These are phyloP conservation scores for Trichoderma sp. DNA, from an alignment of 2,329 filamentous ascomycete genomes.

Conservation along the genomic window DNA sequence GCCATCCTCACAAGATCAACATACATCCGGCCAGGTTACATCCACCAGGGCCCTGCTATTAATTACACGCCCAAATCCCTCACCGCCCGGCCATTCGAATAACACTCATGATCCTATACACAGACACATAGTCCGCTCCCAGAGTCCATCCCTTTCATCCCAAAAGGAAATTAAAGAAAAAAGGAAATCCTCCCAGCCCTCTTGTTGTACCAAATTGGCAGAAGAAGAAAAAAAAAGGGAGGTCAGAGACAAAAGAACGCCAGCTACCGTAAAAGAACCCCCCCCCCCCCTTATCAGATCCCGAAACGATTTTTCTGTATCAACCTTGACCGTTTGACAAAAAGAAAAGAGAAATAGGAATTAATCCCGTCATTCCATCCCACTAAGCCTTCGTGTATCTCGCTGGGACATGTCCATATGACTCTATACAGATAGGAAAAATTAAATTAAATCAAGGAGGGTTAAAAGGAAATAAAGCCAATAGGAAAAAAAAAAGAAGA, in stretches of 20 bases:
- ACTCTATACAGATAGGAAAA: constrained; percentile 4
- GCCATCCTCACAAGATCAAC: background rate
- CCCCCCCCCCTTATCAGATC: background rate
- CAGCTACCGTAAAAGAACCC: background rate
- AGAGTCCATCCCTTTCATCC: background rate
- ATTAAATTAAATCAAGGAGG: constrained; percentile 8
- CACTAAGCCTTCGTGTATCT: background rate
- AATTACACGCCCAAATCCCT: background rate
- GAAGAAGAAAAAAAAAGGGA: background rate
- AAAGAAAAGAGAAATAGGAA: background rate
- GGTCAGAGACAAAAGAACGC: background rate
- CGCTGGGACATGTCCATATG: constrained; percentile 1
- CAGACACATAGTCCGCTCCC: background rate
- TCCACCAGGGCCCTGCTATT: background rate
- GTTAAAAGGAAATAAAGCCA: background rate
- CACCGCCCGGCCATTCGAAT: background rate
- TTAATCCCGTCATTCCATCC: background rate
- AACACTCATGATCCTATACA: background rate
- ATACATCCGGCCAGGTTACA: background rate
- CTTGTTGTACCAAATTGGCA: background rate
- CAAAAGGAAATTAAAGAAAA: background rate
- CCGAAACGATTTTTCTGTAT: constrained; percentile 17
- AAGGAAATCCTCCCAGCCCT: background rate
- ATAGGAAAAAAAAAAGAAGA: background rate
- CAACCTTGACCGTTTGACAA: constrained; percentile 15